Conservation (phyloP, 2,329 filamentous ascomycete species). For the Monosporascus sp. region DNA sequence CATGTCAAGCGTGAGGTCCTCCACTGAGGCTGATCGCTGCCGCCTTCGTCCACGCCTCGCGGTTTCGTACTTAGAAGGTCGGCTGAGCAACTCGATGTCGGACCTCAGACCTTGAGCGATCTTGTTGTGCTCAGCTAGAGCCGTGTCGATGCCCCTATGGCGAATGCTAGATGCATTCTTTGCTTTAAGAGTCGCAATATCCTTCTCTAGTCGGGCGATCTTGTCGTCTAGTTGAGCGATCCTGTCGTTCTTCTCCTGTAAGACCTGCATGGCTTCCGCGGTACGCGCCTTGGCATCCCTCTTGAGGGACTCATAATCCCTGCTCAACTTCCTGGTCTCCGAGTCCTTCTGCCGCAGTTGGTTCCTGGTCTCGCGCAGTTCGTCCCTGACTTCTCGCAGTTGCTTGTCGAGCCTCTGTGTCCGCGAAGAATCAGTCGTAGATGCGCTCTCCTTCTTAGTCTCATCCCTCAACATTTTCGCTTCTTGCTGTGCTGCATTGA, state of each 20-base stretch:
- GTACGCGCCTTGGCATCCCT: slow-evolving; percentile 47
- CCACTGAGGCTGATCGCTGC: slow-evolving; percentile 18
- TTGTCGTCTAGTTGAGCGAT: slow-evolving; percentile 52
- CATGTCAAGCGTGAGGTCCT: slow-evolving; percentile 22
- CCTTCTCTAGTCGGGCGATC: slow-evolving; percentile 50
- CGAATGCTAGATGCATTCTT: slow-evolving; percentile 9
- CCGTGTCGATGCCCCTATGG: slow-evolving; percentile 7
- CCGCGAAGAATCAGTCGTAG: slow-evolving; percentile 21
- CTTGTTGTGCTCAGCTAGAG: slow-evolving; percentile 12
- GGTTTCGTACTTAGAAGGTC: slow-evolving; percentile 15
- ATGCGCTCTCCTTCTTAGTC: slow-evolving; percentile 22
- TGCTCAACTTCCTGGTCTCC: slow-evolving; percentile 42
- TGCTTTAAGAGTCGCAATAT: slow-evolving; percentile 41
- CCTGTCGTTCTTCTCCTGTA: slow-evolving; percentile 52
- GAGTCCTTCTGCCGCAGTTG: slow-evolving; percentile 42
- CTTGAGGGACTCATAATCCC: slow-evolving; percentile 49
- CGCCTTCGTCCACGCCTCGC: slow-evolving; percentile 6
- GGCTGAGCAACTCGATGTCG: slow-evolving; percentile 19
- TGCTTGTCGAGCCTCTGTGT: slow-evolving; percentile 35
- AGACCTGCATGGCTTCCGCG: slow-evolving; percentile 48
- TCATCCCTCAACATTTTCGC: slow-evolving; percentile 32
- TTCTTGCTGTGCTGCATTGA: slow-evolving; percentile 42
- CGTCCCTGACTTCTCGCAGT: slow-evolving; percentile 37
- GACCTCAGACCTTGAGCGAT: slow-evolving; percentile 19
- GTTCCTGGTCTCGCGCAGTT: slow-evolving; percentile 39